Evolutionary conservation across 805 yeast genomes (phyloP), one percentile per base, ranked within the genome.

Genomic region (Kazachstania bromeliacearum): DNA sequence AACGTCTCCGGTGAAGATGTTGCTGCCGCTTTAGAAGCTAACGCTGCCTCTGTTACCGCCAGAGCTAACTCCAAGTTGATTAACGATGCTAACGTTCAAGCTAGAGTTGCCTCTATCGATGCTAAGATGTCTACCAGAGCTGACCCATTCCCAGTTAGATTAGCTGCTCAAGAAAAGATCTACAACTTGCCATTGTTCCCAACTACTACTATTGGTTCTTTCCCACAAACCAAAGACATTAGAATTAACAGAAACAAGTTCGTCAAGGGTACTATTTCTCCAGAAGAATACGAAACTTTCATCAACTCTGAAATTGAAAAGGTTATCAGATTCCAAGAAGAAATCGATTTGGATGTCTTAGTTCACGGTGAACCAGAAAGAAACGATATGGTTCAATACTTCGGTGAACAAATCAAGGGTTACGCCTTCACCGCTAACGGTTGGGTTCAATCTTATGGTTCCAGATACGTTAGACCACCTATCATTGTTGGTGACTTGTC

Each of bases 351-450:
- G 59, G 99, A 92, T 64, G 97, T 92, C 57, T 75, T 89, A 56
- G 99, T 92, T 51, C 98, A 92, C 71, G 99, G 99, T 75, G 99
- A 92, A 76, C 98, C 99, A 69, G 98, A 92, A 79, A 84, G 99
- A 79, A 92, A 92, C 75, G 99, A 92, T 75, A 92, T 92, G 99
- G 98, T 92, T 60, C 98, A 92, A 77, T 92, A 89, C 81, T 92
- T 92, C 53, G 99, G 98, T 76, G 98, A 92, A 75, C 87, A 85
- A 75, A 75, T 92, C 66, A 82, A 84, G 63, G 99, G 99, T 70
- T 92, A 83, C 66, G 95, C 95, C 55, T 92, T 92, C 79, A 92
- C 98, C 70, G 73, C 83, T 55, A 85, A 85, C 77, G 99, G 99
- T 70, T 92, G 99, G 99, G 99, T 92, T 59, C 99, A 92, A 77